Evolutionary conservation across 768 basidiomycete genomes (phyloP), one percentile per base, ranked within the genome.

Genomic region (Calocera cornea): DNA sequence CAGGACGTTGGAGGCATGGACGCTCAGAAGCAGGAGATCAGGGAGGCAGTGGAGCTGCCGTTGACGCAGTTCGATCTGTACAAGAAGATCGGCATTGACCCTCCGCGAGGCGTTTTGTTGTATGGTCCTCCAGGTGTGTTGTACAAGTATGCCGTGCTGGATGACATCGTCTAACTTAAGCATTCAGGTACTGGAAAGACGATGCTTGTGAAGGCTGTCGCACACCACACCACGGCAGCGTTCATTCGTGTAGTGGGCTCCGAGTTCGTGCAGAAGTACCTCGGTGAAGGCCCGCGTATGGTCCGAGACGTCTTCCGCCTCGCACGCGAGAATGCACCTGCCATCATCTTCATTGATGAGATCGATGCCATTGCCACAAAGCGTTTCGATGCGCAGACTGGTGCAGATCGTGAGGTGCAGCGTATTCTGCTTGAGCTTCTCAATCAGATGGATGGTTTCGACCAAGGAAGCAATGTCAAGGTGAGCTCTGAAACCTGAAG

Each of bases 381-480:
- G 78, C 93, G 95, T 75, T 99, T 99, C 78, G 97, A 98, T 74
- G 97, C 97, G 5, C 97, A 99, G 76, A 98, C 97, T 0, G 97
- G 97, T 74, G 97, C 97, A 11, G 97, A 99, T 79, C 84, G 97
- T 69, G 97, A 99, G 79, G 97, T 99, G 2, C 97, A 99, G 77
- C 92, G 97, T 78, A 98, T 99, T 74, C 77, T 99, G 70, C 86
- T 99, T 14, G 97, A 99, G 77, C 80, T 99, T 67, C 82, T 99
- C 68, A 98, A 95, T 75, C 97, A 99, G 75, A 99, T 99, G 97
- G 97, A 99, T 73, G 97, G 97, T 70, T 99, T 99, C 77, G 97
- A 99, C 78, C 97, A 99, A 77, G 90, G 90, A 2, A 94, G 92
- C 75, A 98, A 95, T 72, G 97, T 99, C 75, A 98, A 99, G 87